Evolutionary conservation across 352 stramenopile species (phyloP), one percentile per base, ranked within the genome.

Genomic region (Poterioochromonas sp.): DNA sequence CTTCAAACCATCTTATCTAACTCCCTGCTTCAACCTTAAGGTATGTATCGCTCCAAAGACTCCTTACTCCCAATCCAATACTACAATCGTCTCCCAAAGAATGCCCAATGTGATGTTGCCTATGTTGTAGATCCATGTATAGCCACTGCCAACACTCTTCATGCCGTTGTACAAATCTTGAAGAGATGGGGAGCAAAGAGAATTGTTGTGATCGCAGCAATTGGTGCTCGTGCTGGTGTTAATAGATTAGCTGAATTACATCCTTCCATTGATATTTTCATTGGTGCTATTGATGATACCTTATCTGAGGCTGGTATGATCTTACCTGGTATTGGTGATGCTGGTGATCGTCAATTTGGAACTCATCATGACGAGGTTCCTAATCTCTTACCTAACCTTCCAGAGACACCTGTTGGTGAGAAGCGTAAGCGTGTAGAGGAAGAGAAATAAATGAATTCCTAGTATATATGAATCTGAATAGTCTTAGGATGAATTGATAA

Each of bases 61-160:
- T 92, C 87, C 60, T 84, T 96, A 11, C 80, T 96, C 39, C 94
- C 94, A 0, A 92, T 98, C n/a, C 92, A 98, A 80, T 99, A 99
- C 87, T 99, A 98, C 86, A 98, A 98, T 88, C 94, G 96, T 79
- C 85, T 99, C 0, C 95, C 95, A 0, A 95, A 96, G 76, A 87
- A 94, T 79, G 95, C 92, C 84, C 87, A 90, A 49, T 53, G 76
- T 32, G 82, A 88, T 68, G 60, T 94, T 44, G 94, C 95, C 11
- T 97, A 97, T 79, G 86, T 99, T 35, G 83, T 98, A 41, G 95
- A 99, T 85, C 94, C 94, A 26, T 87, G 98, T 63, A 97, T 99
- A 82, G 92, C 92, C 15, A 97, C 93, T 88, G 89, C 91, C 80
- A 87, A 89, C 49, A 98, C 94, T 0, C 92, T 97, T 81, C 91